A percentile compares a stretch with the other conserved stretches of the same genome.
Evolutionary conservation across 2,329 filamentous ascomycete species (phyloP).

Genomic region (Gliomastix tumulicola): DNA sequence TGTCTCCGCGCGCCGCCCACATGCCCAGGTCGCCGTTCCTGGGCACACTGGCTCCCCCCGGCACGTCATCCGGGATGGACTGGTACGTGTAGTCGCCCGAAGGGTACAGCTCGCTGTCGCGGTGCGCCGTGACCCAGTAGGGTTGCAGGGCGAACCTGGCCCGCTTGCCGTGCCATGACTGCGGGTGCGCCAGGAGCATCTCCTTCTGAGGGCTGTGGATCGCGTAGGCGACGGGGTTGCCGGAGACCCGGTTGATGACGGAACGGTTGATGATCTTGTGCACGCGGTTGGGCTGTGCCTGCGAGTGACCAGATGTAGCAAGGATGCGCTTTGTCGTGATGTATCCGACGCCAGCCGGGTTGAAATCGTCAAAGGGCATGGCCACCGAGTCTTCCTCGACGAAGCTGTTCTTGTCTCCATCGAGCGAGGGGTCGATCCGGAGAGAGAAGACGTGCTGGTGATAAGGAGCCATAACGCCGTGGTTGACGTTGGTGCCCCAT

Average conservation of each 20-base stretch:
- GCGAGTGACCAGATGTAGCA: constrained; percentile 34
- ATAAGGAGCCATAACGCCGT: constrained; percentile 55
- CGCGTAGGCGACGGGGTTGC: constrained; percentile 40
- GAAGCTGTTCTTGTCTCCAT: constrained; percentile 51
- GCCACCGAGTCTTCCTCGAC: constrained; percentile 30
- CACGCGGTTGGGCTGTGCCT: constrained; percentile 42
- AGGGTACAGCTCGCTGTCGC: constrained; percentile 35
- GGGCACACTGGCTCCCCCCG: constrained; percentile 13
- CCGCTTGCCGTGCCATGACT: constrained; percentile 29
- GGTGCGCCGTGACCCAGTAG: constrained; percentile 37
- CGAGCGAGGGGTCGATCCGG: constrained; percentile 55
- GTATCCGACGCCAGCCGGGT: constrained; percentile 42
- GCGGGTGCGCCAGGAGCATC: constrained; percentile 29
- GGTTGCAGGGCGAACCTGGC: constrained; percentile 34
- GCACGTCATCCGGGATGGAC: constrained; percentile 24
- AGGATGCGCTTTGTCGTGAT: constrained; percentile 35
- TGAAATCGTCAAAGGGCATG: constrained; percentile 34
- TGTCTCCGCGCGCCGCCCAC: constrained; percentile 3
- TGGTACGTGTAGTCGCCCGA: constrained; percentile 40
- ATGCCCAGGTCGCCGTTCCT: constrained; percentile 39
- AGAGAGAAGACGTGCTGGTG: constrained; percentile 62
- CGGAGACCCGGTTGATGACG: constrained; percentile 33
- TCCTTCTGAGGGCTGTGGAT: constrained; percentile 31
- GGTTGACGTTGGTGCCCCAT: constrained; percentile 54
- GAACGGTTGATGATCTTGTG: constrained; percentile 43